A percentile compares a stretch with the other conserved stretches of the same genome.
phyloP scores from a whole-genome alignment of 2,329 filamentous ascomycete species.

The Tolypocladium ovalisporum region DNA sequence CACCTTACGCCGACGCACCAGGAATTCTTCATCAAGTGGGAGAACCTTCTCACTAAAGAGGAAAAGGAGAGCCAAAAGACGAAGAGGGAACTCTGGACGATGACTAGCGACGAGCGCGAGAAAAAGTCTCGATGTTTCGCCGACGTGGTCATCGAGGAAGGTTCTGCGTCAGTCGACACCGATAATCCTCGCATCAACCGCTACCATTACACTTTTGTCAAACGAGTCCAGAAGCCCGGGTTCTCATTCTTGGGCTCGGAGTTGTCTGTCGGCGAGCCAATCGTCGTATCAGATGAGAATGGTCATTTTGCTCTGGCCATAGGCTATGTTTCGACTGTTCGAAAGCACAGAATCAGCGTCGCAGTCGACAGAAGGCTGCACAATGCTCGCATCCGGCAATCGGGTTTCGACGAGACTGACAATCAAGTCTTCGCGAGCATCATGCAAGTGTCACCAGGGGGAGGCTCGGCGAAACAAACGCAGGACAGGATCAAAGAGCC shows the following conservation, averaged over 20 bases:
- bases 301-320: constrained; percentile 93
- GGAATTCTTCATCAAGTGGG: constrained; percentile 91
- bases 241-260: constrained; percentile 92
- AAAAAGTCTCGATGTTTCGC: constrained; percentile 83
- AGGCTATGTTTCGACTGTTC: constrained; percentile 74
- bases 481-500: constrained; percentile 39
- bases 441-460: constrained; percentile 65
- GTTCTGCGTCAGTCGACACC: constrained; percentile 58
- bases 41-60: constrained; percentile 83
- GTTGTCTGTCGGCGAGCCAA: constrained; percentile 73
- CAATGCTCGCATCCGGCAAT: constrained; percentile 65
- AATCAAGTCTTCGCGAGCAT: constrained; percentile 88
- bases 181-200: constrained; percentile 78
- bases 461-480: constrained; percentile 37
- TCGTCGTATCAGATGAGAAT: constrained; percentile 92
- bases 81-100: constrained; percentile 88
- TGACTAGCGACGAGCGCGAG: constrained; percentile 82
- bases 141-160: constrained; percentile 73
- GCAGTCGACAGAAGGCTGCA: constrained; percentile 85
- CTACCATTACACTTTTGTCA: constrained; percentile 76
- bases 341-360: constrained; percentile 67
- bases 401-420: constrained; percentile 61
- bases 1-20: constrained; percentile 67
- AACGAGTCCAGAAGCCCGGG: constrained; percentile 45
- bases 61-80: constrained; percentile 83